Evolutionary conservation across 208 protist species (phyloP).

Genomic region (Strigomonas culicis): DNA sequence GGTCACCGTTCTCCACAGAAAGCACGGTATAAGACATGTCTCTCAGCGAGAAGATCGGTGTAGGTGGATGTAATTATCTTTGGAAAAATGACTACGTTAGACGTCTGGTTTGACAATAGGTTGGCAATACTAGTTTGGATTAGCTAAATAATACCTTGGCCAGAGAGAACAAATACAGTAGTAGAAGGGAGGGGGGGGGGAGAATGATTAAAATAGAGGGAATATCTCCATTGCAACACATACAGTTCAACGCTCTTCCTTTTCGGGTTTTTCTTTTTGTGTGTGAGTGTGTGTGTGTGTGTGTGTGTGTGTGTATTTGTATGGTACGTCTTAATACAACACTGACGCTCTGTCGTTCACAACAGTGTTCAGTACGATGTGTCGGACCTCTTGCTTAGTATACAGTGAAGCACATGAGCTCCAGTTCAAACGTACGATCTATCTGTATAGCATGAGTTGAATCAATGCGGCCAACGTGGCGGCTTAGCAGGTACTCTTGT

Average conservation of each 20-base stretch:
- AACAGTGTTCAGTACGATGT: too few species aligned
- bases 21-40: slow-evolving; percentile 77
- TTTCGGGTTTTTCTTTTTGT: background rate
- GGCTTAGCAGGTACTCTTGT: too few species aligned
- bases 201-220: too few species aligned
- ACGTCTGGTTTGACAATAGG: background rate
- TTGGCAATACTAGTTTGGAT: background rate
- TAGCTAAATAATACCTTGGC: background rate
- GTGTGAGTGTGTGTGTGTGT: background rate
- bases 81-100: slow-evolving; percentile 23
- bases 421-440: too few species aligned
- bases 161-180: slow-evolving; percentile 11
- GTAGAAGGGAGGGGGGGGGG: background rate
- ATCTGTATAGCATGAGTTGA: too few species aligned
- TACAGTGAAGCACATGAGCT: too few species aligned
- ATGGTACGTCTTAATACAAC: too few species aligned
- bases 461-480: too few species aligned
- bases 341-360: too few species aligned
- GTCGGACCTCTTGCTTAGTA: too few species aligned
- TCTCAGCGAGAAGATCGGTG: background rate
- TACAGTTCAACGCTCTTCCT: too few species aligned
- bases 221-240: too few species aligned
- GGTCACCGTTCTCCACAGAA: slow-evolving; percentile 83
- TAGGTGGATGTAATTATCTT: background rate
- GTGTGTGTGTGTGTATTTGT: background rate